Percentiles rank a stretch among this genome's conserved stretches.
These are phyloP conservation scores for Talaromyces adpressus DNA, from an alignment of 495 filamentous ascomycete species.

Conservation along the genomic window DNA sequence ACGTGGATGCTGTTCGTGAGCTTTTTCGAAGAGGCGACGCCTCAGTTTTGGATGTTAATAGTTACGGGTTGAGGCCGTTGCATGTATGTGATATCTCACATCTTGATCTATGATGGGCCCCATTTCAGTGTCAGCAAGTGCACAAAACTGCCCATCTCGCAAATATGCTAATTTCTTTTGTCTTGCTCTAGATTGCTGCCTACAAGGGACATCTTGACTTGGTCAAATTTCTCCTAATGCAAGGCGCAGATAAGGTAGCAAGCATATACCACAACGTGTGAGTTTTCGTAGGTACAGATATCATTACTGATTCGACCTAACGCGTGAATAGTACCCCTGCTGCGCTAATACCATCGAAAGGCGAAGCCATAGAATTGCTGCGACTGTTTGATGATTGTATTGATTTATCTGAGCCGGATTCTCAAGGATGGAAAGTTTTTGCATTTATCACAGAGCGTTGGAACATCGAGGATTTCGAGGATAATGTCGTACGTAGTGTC, in stretches of 20 bases:
- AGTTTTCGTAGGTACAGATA: neutral
- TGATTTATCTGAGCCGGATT: neutral
- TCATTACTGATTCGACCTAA: neutral
- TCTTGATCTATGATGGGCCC: neutral
- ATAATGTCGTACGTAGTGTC: neutral
- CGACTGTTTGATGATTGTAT: slow-evolving; percentile 7
- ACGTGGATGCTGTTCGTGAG: neutral
- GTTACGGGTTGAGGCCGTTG: neutral
- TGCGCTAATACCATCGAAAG: neutral
- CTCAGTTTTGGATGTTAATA: neutral
- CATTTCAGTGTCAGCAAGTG: neutral
- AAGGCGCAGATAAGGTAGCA: slow-evolving; percentile 5
- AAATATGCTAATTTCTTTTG: neutral
- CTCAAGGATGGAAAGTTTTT: slow-evolving; percentile 1
- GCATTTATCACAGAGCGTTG: neutral
- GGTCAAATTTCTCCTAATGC: slow-evolving; percentile 2
- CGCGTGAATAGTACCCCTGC: neutral
- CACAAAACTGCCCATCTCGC: neutral
- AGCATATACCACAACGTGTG: neutral
- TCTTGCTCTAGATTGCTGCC: neutral
- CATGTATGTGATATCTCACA: neutral
- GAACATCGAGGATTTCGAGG: neutral
- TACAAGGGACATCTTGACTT: neutral
- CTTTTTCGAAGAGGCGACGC: neutral
- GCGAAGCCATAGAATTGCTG: neutral